Percentiles rank a stretch among this genome's conserved stretches.
These are phyloP conservation scores for Mucor racemosus DNA, from an alignment of 371 early-diverging fungal species.

Conservation along the genomic window DNA sequence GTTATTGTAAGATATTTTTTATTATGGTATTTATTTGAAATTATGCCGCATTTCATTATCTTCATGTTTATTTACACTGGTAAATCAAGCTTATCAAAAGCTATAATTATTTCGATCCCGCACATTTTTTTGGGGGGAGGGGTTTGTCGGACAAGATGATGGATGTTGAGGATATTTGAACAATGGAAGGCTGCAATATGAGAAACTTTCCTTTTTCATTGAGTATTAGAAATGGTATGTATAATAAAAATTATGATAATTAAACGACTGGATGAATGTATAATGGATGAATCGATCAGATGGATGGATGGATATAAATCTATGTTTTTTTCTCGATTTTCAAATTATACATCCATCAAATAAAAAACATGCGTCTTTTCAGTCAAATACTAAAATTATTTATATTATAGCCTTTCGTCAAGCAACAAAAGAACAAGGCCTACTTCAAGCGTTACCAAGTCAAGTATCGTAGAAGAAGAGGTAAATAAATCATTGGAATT, in stretches of 20 bases:
- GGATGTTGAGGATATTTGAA: neutral
- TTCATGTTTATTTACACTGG: no score
- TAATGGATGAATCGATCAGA: constrained; percentile 2
- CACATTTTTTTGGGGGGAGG: no score
- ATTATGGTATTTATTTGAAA: no score
- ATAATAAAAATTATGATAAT: neutral
- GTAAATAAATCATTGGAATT: constrained; percentile 55
- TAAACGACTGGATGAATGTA: neutral
- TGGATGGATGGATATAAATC: constrained; percentile 5
- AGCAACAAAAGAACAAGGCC: constrained; percentile 68
- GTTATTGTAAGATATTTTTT: no score
- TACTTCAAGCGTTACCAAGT: constrained; percentile 99
- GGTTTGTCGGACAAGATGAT: neutral
- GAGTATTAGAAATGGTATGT: constrained; percentile 16
- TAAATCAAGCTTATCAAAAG: no score
- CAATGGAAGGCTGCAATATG: constrained; percentile 6
- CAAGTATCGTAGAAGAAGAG: constrained; percentile 98
- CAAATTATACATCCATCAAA: neutral
- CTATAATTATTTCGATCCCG: no score
- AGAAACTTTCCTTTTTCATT: constrained; percentile 12
- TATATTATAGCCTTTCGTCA: constrained; percentile 47
- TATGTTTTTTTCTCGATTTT: neutral
- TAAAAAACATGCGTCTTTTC: neutral
- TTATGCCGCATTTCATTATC: no score
- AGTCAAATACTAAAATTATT: neutral